Conservation (phyloP, 441 rosid species). For the Euphorbia corollata region DNA sequence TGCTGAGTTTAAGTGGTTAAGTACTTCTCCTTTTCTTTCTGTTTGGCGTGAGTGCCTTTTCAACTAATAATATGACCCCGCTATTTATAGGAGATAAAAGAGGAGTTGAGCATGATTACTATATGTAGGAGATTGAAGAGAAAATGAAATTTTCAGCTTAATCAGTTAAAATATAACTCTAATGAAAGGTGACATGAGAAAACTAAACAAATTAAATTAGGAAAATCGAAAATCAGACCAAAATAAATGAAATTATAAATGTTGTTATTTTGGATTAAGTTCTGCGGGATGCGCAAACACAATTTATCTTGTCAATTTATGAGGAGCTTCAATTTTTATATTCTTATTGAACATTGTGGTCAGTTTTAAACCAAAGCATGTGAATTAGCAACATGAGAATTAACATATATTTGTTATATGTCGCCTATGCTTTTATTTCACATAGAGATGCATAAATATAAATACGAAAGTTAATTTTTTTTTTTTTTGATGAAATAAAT, state of each 20-base stretch:
- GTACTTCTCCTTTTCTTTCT: not conserved
- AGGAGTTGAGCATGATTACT: too few species aligned
- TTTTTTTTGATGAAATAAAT: not conserved
- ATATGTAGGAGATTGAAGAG: not conserved
- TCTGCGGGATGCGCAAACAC: not conserved
- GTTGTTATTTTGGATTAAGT: not conserved
- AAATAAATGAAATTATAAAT: not conserved
- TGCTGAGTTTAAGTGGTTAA: not conserved
- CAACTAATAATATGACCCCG: not conserved
- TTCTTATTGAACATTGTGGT: not conserved
- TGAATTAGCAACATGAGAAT: not conserved
- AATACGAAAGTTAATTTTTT: too few species aligned
- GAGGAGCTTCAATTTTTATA: not conserved
- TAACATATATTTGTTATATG: not conserved
- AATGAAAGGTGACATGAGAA: not conserved
- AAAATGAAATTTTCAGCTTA: not conserved
- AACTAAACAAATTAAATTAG: not conserved
- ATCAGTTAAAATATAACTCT: not conserved
- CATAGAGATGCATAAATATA: not conserved
- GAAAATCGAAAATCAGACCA: not conserved
- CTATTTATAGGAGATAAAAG: not conserved
- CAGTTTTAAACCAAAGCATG: constrained; percentile 1
- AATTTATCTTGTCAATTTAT: not conserved
- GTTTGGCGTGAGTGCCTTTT: not conserved
- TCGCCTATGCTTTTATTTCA: not conserved